These are phyloP conservation scores for Epichloe sp. DNA, from an alignment of 2,329 filamentous ascomycete genomes.

Conservation along the genomic window DNA sequence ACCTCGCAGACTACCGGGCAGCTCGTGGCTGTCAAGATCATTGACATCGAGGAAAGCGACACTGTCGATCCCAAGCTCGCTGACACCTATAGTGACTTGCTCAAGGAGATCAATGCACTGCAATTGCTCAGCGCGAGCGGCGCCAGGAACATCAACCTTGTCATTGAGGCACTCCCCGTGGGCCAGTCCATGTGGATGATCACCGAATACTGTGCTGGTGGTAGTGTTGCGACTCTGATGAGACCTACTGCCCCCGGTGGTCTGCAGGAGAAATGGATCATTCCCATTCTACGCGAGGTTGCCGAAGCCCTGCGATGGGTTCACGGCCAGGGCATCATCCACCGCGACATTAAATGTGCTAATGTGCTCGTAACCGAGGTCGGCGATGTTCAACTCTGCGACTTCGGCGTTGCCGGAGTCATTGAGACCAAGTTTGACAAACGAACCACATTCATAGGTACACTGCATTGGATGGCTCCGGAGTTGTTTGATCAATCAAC, in stretches of 20 bases:
- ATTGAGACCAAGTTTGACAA: constrained; percentile 66
- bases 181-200: constrained; percentile 79
- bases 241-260: constrained; percentile 52
- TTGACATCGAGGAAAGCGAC: constrained; percentile 70
- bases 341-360: constrained; percentile 61
- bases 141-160: constrained; percentile 67
- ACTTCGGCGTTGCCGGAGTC: constrained; percentile 72
- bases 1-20: constrained; percentile 30
- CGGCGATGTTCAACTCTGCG: constrained; percentile 66
- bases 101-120: constrained; percentile 56
- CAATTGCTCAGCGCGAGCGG: constrained; percentile 60
- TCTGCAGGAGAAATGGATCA: constrained; percentile 58
- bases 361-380: constrained; percentile 70
- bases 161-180: constrained; percentile 66
- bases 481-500: constrained; percentile 56
- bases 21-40: constrained; percentile 67
- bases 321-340: constrained; percentile 55
- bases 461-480: constrained; percentile 77
- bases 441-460: constrained; percentile 68
- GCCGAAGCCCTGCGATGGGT: constrained; percentile 55
- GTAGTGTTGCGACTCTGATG: constrained; percentile 64
- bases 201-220: constrained; percentile 74
- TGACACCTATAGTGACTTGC: constrained; percentile 55
- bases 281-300: constrained; percentile 53
- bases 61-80: constrained; percentile 50